phyloP scores from a whole-genome alignment of 306 rosid species.

The Lathyrus tuberosus region DNA sequence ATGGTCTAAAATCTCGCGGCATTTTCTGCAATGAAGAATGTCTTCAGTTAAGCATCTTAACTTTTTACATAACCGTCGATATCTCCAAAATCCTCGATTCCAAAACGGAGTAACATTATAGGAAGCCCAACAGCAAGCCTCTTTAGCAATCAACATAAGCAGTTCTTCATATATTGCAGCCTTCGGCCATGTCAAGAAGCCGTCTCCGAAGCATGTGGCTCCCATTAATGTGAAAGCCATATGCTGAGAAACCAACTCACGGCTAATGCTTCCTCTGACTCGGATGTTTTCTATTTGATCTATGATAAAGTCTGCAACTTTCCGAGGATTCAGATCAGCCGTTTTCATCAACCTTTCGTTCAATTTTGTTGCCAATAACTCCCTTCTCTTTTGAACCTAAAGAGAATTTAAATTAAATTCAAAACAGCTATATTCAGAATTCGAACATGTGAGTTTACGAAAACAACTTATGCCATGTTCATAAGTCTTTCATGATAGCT shows the following conservation, averaged over 20 bases:
- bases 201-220: slow-evolving; percentile 71
- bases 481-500: too few relatives aligned
- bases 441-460: not conserved
- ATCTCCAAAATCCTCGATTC: slow-evolving; percentile 79
- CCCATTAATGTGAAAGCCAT: slow-evolving; percentile 85
- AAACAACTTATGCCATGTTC: too few relatives aligned
- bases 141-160: slow-evolving; percentile 76
- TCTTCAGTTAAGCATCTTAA: slow-evolving; percentile 76
- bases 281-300: slow-evolving; percentile 52
- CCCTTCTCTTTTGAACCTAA: slow-evolving; percentile 69
- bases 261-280: slow-evolving; percentile 50
- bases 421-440: slow-evolving; percentile 3
- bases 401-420: slow-evolving; percentile 18
- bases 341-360: slow-evolving; percentile 51
- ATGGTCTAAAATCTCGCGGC: slow-evolving; percentile 47
- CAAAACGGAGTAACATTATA: slow-evolving; percentile 72
- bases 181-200: slow-evolving; percentile 71
- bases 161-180: slow-evolving; percentile 79
- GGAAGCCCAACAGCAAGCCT: slow-evolving; percentile 80
- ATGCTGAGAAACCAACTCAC: slow-evolving; percentile 68
- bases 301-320: slow-evolving; percentile 55
- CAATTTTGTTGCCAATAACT: slow-evolving; percentile 55
- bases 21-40: slow-evolving; percentile 59
- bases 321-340: slow-evolving; percentile 49
- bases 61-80: slow-evolving; percentile 60